These are phyloP conservation scores for Plectosphaerella sp. DNA, from an alignment of 2,329 filamentous ascomycete genomes.

Conservation along the genomic window DNA sequence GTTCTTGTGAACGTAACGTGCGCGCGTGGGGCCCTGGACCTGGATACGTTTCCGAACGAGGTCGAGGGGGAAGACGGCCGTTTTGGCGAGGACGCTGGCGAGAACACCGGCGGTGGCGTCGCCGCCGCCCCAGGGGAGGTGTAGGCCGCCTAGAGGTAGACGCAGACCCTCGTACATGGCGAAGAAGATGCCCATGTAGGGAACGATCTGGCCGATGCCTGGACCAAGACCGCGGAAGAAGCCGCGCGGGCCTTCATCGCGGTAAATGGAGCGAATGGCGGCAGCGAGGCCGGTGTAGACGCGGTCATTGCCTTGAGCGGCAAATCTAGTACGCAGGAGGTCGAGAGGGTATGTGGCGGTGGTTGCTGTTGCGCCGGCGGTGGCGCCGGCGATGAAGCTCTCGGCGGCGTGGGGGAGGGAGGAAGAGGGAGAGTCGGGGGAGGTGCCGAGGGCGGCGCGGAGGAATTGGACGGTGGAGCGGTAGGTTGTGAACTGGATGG, in stretches of 20 bases:
- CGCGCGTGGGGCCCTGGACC: conserved; percentile 85
- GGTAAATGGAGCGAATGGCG: conserved; percentile 68
- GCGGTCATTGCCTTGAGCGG: conserved; percentile 78
- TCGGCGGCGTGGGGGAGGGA: conserved; percentile 62
- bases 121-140: conserved; percentile 67
- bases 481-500: conserved; percentile 87
- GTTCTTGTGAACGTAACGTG: conserved; percentile 75
- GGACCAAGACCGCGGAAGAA: conserved; percentile 88
- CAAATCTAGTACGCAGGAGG: conserved; percentile 88
- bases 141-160: conserved; percentile 47
- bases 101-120: conserved; percentile 80
- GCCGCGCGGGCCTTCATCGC: conserved; percentile 69
- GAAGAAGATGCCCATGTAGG: conserved; percentile 98
- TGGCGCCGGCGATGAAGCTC: conserved; percentile 78
- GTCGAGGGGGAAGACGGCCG: conserved; percentile 87
- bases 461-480: conserved; percentile 68
- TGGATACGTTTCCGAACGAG: conserved; percentile 90
- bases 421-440: conserved; percentile 19
- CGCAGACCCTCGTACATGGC: conserved; percentile 77
- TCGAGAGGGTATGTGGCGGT: conserved; percentile 87
- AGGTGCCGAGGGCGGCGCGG: conserved; percentile 38
- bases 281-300: conserved; percentile 71
- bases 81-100: conserved; percentile 80
- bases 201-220: conserved; percentile 81
- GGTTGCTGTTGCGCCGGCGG: conserved; percentile 79